Evolutionary conservation across 2,329 filamentous ascomycete species (phyloP).

Genomic region (Trichophaea hybrida): DNA sequence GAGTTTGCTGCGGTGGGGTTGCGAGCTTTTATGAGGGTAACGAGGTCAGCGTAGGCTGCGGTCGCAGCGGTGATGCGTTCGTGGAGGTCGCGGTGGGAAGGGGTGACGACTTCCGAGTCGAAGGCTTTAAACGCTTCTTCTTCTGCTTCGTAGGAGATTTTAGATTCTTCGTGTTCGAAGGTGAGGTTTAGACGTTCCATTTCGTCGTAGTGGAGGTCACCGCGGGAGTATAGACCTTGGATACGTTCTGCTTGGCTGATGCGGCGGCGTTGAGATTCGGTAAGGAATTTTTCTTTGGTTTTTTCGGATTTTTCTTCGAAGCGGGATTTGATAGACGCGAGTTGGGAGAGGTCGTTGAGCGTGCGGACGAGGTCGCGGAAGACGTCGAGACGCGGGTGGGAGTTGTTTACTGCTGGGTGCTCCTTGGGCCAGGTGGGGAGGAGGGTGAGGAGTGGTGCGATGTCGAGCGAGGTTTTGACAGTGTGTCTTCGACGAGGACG

Average conservation of each 20-base stretch:
- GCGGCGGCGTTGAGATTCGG: constrained; percentile 35
- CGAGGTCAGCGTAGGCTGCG: constrained; percentile 60
- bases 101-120: constrained; percentile 67
- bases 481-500: constrained; percentile 35
- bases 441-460: constrained; percentile 81
- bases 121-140: constrained; percentile 75
- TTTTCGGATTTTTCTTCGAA: constrained; percentile 45
- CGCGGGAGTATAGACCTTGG: constrained; percentile 38
- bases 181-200: constrained; percentile 62
- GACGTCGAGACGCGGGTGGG: constrained; percentile 70
- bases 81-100: constrained; percentile 65
- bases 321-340: constrained; percentile 52
- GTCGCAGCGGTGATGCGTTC: constrained; percentile 60
- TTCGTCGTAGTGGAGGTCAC: constrained; percentile 34
- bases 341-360: constrained; percentile 58
- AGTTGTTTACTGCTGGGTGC: constrained; percentile 91
- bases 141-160: constrained; percentile 54
- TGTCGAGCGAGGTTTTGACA: constrained; percentile 43
- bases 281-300: constrained; percentile 42
- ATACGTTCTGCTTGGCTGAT: constrained; percentile 58
- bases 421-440: constrained; percentile 90
- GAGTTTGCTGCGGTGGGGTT: constrained; percentile 78
- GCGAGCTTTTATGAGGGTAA: constrained; percentile 51
- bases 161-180: constrained; percentile 54
- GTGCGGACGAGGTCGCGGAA: constrained; percentile 61